phyloP scores from a whole-genome alignment of 805 yeast species.

The Yarrowia deformans region DNA sequence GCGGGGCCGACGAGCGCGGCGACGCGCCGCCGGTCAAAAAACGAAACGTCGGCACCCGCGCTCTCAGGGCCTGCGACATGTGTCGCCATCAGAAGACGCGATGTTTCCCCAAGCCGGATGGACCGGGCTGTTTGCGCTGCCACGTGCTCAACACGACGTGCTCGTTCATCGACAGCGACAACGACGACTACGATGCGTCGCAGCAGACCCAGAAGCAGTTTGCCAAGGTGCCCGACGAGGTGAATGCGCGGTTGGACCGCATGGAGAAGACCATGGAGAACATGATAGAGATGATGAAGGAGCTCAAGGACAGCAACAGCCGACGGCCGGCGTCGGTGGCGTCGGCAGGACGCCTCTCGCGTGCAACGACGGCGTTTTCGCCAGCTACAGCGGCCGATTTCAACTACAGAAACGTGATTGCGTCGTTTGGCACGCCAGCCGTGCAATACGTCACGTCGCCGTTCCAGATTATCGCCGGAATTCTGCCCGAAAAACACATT shows the following conservation, averaged over 20 bases:
- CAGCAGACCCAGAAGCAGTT: conserved; percentile 39
- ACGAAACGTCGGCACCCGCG: conserved; percentile 48
- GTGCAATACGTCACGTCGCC: conserved; percentile 56
- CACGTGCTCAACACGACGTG: conserved; percentile 60
- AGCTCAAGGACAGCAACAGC: conserved; percentile 19
- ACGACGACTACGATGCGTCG: conserved; percentile 35
- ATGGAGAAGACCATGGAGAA: conserved; percentile 37
- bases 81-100: conserved; percentile 67
- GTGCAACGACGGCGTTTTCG: not conserved
- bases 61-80: conserved; percentile 61
- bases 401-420: conserved; percentile 37
- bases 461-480: conserved; percentile 53
- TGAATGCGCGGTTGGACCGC: conserved; percentile 47
- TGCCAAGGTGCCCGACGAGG: conserved; percentile 29
- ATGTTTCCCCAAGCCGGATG: conserved; percentile 61
- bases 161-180: conserved; percentile 54
- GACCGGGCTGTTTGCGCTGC: conserved; percentile 65
- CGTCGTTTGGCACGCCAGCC: conserved; percentile 52
- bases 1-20: not conserved
- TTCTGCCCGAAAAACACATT: conserved; percentile 48
- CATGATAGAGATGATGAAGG: conserved; percentile 36
- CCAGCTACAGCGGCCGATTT: conserved; percentile 10
- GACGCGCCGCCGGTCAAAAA: conserved; percentile 31
- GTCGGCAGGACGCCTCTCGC: conserved; percentile 8
- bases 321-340: not conserved